Percentiles rank a stretch among this genome's conserved stretches.
These are phyloP conservation scores for Salix purpurea DNA, from an alignment of 345 rosid genomes.

Conservation along the genomic window DNA sequence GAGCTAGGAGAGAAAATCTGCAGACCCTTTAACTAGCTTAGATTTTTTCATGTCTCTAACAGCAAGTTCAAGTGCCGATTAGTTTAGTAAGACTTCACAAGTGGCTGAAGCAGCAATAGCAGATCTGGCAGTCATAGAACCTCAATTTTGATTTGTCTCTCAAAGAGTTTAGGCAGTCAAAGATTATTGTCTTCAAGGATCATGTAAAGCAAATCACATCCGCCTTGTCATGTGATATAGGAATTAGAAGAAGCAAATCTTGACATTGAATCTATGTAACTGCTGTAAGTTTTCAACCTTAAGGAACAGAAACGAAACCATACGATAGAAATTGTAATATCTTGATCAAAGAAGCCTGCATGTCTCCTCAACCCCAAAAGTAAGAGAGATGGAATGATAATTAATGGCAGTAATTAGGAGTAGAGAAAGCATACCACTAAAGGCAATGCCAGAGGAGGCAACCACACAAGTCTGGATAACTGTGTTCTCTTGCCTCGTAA, in stretches of 20 bases:
- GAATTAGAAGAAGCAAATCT: not conserved
- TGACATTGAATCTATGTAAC: not conserved
- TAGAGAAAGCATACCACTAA: slow-evolving; percentile 8
- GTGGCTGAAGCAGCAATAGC: too few relatives aligned
- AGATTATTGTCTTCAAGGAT: not conserved
- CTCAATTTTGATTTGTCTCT: not conserved
- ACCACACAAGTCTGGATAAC: slow-evolving; percentile 24
- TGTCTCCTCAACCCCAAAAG: not conserved
- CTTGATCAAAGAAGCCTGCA: not conserved
- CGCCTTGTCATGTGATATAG: not conserved
- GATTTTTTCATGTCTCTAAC: not conserved
- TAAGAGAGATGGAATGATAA: not conserved
- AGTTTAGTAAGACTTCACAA: too few relatives aligned
- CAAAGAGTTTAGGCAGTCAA: not conserved
- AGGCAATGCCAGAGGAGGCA: slow-evolving; percentile 28
- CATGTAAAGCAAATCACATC: not conserved
- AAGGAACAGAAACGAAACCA: too few relatives aligned
- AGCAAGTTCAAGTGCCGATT: too few relatives aligned
- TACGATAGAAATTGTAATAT: not conserved
- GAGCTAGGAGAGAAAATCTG: not conserved
- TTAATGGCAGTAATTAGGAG: not conserved
- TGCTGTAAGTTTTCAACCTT: too few relatives aligned
- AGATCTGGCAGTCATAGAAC: too few relatives aligned
- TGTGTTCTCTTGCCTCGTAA: slow-evolving; percentile 23
- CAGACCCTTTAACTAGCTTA: too few relatives aligned